Evolutionary conservation across 2,329 filamentous ascomycete species (phyloP).

Genomic region (Parafenestella ontariensis): DNA sequence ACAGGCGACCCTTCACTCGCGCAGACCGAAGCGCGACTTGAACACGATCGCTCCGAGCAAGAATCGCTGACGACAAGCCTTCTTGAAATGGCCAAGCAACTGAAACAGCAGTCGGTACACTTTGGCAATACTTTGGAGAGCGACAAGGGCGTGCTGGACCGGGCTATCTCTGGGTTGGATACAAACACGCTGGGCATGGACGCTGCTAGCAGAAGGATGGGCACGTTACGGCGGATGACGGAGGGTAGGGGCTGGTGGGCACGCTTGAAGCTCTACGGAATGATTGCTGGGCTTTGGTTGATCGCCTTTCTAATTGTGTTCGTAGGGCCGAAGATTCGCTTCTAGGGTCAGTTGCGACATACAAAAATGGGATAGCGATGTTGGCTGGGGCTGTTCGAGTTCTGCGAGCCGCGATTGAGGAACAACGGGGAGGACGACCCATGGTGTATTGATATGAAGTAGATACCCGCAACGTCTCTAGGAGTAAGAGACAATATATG

Average conservation of each 20-base stretch:
- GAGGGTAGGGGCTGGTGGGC: conserved; percentile 91
- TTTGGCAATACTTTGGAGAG: conserved; percentile 78
- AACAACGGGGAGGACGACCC: neutral
- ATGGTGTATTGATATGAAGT: neutral
- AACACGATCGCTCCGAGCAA: conserved; percentile 81
- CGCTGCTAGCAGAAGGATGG: conserved; percentile 78
- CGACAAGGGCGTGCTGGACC: conserved; percentile 73
- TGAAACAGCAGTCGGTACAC: conserved; percentile 76
- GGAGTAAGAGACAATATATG: too few relatives aligned
- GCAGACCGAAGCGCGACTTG: conserved; percentile 71
- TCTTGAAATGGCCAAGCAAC: conserved; percentile 76
- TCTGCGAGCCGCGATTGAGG: neutral
- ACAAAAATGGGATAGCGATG: too few relatives aligned
- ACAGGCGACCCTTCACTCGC: conserved; percentile 36
- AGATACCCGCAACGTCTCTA: conserved; percentile 1
- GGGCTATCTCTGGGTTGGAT: conserved; percentile 77
- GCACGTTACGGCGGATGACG: conserved; percentile 76
- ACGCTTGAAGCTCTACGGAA: conserved; percentile 80
- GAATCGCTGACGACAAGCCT: conserved; percentile 82
- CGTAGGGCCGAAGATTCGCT: conserved; percentile 84
- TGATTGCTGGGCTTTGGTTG: conserved; percentile 85
- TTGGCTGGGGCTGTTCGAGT: too few relatives aligned
- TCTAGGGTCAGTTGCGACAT: conserved; percentile 65
- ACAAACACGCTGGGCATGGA: conserved; percentile 79
- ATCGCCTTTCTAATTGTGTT: conserved; percentile 80